These are phyloP conservation scores for Jatropha curcas DNA, from an alignment of 345 rosid genomes.

Conservation along the genomic window DNA sequence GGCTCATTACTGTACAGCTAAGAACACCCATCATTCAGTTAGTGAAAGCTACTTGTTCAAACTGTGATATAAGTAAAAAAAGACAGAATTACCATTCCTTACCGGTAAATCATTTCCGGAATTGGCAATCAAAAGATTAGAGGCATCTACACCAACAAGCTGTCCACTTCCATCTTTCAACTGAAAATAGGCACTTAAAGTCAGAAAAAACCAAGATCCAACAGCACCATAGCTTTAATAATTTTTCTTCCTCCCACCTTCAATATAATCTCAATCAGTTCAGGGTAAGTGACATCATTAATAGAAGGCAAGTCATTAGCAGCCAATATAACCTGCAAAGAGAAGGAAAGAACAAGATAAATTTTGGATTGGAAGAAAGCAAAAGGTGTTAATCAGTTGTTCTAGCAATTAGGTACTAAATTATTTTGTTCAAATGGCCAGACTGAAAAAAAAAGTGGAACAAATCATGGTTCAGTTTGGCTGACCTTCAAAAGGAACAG, in stretches of 20 bases:
- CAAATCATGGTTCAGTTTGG: neutral
- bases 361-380: neutral
- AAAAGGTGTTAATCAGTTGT: neutral
- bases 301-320: constrained; percentile 98
- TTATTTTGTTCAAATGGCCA: neutral
- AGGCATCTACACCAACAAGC: constrained; percentile 75
- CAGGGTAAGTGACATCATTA: constrained; percentile 87
- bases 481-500: neutral
- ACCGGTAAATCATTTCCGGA: constrained; percentile 98
- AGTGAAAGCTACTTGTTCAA: neutral
- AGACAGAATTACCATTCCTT: constrained; percentile 34
- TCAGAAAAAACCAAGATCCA: constrained; percentile 31
- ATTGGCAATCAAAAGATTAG: constrained; percentile 82
- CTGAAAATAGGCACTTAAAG: constrained; percentile 41
- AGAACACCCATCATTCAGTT: neutral
- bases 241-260: constrained; percentile 52
- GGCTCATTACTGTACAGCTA: neutral
- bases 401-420: neutral
- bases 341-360: neutral
- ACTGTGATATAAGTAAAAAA: neutral
- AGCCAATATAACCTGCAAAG: constrained; percentile 84
- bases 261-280: constrained; percentile 74
- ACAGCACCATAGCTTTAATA: neutral
- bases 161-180: constrained; percentile 84
- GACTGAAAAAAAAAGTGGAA: neutral